Conservation (phyloP, 345 rosid genomes). For the Camelina laxa region DNA sequence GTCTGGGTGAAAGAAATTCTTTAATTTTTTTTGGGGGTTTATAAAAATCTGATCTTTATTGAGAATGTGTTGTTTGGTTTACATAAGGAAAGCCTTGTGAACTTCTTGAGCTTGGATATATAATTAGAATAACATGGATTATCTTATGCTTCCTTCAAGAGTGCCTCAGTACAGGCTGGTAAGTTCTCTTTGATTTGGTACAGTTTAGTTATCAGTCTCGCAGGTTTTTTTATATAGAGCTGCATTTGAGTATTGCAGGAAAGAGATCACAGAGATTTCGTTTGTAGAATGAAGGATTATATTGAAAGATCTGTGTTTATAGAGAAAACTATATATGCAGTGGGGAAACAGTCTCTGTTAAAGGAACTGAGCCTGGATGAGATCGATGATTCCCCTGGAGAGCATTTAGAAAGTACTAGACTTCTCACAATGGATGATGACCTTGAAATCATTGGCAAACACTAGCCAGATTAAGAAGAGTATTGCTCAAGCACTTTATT, state of each 20-base stretch:
- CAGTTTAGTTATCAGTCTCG: background rate
- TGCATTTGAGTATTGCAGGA: conserved; percentile 46
- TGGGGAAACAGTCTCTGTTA: conserved; percentile 42
- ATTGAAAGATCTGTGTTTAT: conserved; percentile 64
- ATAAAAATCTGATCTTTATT: background rate
- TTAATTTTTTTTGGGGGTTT: background rate
- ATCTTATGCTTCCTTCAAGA: conserved; percentile 67
- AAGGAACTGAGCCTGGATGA: conserved; percentile 28
- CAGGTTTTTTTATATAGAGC: background rate
- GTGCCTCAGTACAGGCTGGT: conserved; percentile 69
- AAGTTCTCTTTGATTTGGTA: conserved; percentile 21
- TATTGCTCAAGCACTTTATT: conserved; percentile 22
- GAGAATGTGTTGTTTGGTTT: background rate
- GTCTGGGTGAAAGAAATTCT: conserved; percentile 63
- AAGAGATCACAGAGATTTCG: conserved; percentile 69
- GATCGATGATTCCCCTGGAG: conserved; percentile 20
- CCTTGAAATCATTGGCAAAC: conserved; percentile 11
- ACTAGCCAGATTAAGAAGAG: conserved; percentile 11
- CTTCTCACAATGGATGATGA: conserved; percentile 33
- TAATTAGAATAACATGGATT: conserved; percentile 63
- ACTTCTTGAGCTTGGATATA: conserved; percentile 65
- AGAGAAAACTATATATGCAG: conserved; percentile 55
- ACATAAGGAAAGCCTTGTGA: conserved; percentile 75
- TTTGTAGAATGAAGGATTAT: conserved; percentile 70
- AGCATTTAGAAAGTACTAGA: conserved; percentile 26